Conservation (phyloP, 2,329 filamentous ascomycete species). For the Fusarium scirpi region DNA sequence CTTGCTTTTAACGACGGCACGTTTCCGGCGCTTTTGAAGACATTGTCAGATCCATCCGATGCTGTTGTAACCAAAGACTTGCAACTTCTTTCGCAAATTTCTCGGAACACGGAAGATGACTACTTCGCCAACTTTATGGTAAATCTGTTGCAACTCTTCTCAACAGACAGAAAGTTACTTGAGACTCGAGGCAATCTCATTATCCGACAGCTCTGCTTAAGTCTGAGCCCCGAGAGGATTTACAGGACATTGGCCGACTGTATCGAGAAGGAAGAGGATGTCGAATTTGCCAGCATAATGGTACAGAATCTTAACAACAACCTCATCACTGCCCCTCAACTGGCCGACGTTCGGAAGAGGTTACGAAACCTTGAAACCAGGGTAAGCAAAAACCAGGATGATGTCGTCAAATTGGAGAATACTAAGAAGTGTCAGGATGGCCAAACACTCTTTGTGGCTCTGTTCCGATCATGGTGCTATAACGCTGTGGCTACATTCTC, state of each 20-base stretch:
- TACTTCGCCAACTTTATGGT: conserved; percentile 99
- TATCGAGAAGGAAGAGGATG: conserved; percentile 96
- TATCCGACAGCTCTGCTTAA: conserved; percentile 93
- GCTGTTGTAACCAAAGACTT: conserved; percentile 95
- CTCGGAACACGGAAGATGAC: conserved; percentile 93
- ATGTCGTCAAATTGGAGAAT: background rate
- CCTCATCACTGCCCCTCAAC: conserved; percentile 94
- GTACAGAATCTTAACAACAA: conserved; percentile 99
- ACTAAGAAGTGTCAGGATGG: conserved; percentile 73
- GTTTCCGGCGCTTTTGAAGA: conserved; percentile 95
- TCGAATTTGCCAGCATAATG: conserved; percentile 99
- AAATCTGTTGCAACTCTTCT: conserved; percentile 93
- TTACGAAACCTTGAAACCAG: conserved; percentile 90
- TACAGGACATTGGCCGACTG: conserved; percentile 96
- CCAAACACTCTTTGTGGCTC: conserved; percentile 91
- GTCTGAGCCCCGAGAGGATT: conserved; percentile 92
- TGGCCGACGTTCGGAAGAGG: conserved; percentile 89
- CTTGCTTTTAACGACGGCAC: conserved; percentile 97
- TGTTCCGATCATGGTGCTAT: conserved; percentile 98
- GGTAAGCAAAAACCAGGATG: conserved; percentile 55
- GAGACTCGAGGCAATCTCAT: conserved; percentile 96
- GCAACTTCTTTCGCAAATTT: conserved; percentile 94
- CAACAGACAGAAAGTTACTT: conserved; percentile 88
- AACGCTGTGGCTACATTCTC: conserved; percentile 99
- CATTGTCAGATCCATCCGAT: conserved; percentile 93